Evolutionary conservation across 2,329 filamentous ascomycete species (phyloP).

Genomic region (Chrysosporium keratinophilum): DNA sequence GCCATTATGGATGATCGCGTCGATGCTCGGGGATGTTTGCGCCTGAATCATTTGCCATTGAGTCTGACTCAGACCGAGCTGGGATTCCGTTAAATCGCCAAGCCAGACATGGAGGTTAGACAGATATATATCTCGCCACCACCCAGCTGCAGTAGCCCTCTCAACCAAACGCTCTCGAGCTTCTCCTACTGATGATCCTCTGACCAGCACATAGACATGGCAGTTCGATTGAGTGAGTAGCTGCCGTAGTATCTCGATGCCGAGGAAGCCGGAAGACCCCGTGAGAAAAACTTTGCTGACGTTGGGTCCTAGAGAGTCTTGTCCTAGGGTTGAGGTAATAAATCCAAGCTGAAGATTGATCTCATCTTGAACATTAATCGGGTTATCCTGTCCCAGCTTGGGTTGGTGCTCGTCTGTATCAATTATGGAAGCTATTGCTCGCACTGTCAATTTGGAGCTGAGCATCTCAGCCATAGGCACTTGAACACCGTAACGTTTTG

Average conservation of each 20-base stretch:
- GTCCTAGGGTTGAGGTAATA: too few species aligned
- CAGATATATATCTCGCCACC: neutral
- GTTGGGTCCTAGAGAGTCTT: neutral
- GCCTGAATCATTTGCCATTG: conserved; percentile 24
- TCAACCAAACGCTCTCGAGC: neutral
- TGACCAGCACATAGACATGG: conserved; percentile 30
- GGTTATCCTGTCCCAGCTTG: too few species aligned
- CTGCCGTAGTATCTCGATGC: conserved; percentile 27
- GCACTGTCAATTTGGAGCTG: neutral
- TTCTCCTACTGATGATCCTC: conserved; percentile 31
- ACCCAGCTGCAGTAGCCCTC: too few species aligned
- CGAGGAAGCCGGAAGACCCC: conserved; percentile 31
- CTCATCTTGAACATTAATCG: too few species aligned
- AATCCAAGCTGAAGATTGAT: too few species aligned
- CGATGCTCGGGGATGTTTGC: conserved; percentile 16
- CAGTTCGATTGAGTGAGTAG: conserved; percentile 24
- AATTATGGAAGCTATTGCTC: neutral
- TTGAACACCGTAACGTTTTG: neutral
- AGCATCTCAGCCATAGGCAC: neutral
- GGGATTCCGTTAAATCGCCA: conserved; percentile 30
- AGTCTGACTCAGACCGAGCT: conserved; percentile 31
- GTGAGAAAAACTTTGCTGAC: conserved; percentile 17
- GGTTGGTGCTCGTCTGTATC: too few species aligned
- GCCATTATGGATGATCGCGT: conserved; percentile 46
- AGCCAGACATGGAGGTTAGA: conserved; percentile 26